Evolutionary conservation across 2,329 filamentous ascomycete genomes (phyloP), one percentile per base, ranked within the genome.

Genomic region (Exophiala aquamarina): DNA sequence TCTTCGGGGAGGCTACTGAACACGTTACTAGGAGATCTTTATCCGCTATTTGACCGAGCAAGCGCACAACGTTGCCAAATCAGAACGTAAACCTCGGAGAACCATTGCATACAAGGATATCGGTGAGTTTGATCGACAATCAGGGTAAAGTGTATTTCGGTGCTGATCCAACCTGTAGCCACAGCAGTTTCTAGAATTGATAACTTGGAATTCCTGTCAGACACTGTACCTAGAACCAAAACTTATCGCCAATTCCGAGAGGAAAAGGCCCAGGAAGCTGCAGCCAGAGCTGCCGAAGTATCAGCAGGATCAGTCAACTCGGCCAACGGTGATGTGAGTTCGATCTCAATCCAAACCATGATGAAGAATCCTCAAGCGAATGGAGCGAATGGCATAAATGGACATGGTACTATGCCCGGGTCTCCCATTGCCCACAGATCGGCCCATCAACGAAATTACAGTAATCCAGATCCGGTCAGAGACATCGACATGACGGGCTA

Each of bases 31-130:
- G 86, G 93, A 98, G 71, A 84, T 95, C 78, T 97, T 98, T 72
- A 85, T 98, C 58, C 89, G 95, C 67, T 87, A 97, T 66, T 80
- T 98, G 19, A 84, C 91, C 15, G 80, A 86, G 54, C 87, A 94
- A 66, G 85, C 86, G 19, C 84, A 95, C 66, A 91, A 87, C 61
- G 87, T 95, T 61, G 87, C 91, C 60, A 94, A 93, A 64, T 80
- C 90, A 1, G 93, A 97, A 70, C 82, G 86, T 60, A 97, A 97
- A 67, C 92, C 92, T 4, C 80, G 93, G 47, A 83, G 91, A 51
- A 96, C 94, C 63, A 86, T 98, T 53, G 93, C 97, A 67, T 98
- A 98, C 74, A 89, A 89, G 64, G 93, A 98, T 68, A 78, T 98
- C 33, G 86, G 87, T 90, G 73, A 48, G 77, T 62, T 18, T 37